phyloP scores from a whole-genome alignment of 768 basidiomycete genomes.

The Pseudohyphozyma bogoriensis region DNA sequence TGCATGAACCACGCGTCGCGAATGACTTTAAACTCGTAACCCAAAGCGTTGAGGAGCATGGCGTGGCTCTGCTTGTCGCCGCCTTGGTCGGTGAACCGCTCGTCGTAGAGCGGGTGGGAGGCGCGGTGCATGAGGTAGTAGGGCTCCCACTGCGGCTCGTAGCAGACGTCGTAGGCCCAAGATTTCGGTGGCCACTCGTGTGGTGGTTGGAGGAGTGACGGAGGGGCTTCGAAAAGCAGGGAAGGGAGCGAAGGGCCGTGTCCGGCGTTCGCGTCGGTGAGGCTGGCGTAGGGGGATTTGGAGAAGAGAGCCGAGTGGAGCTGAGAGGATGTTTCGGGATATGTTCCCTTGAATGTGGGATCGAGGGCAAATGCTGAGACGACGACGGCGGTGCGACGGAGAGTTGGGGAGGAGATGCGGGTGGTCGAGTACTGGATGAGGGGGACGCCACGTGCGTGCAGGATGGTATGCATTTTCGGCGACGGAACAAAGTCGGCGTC shows the following conservation, averaged over 20 bases:
- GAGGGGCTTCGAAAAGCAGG: constrained; percentile 2
- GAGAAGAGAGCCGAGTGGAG: neutral
- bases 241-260: constrained; percentile 14
- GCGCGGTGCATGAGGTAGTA: constrained; percentile 16
- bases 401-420: constrained; percentile 3
- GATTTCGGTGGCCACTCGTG: neutral
- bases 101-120: constrained; percentile 16
- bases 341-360: neutral
- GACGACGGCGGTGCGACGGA: constrained; percentile 1
- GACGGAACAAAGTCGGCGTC: constrained; percentile 21
- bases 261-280: constrained; percentile 14
- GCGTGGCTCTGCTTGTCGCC: constrained; percentile 18
- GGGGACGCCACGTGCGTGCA: neutral
- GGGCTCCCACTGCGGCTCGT: constrained; percentile 20
- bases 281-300: neutral
- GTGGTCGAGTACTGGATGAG: neutral
- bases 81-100: constrained; percentile 19
- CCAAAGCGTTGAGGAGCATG: constrained; percentile 9
- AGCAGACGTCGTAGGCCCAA: neutral
- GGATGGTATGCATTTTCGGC: constrained; percentile 3
- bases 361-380: constrained; percentile 8
- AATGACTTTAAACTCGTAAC: constrained; percentile 1
- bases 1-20: constrained; percentile 11
- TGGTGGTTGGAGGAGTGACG: neutral
- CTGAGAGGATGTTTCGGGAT: neutral